A percentile compares a stretch with the other conserved stretches of the same genome.
Conservation (phyloP, 441 rosid genomes). For the Raphanus hybrid region DNA sequence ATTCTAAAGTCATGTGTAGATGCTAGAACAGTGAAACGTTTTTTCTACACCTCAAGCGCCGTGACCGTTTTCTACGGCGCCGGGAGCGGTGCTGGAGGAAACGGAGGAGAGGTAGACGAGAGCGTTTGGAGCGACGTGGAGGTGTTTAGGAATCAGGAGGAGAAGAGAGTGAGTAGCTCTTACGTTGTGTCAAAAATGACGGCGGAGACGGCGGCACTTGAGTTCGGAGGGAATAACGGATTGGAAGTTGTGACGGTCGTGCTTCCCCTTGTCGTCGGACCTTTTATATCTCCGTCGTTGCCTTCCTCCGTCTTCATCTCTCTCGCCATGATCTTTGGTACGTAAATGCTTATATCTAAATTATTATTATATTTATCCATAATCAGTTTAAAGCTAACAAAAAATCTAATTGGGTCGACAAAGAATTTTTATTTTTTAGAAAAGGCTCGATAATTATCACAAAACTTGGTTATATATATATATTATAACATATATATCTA, state of each 20-base stretch:
- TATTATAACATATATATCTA: background rate
- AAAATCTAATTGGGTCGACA: background rate
- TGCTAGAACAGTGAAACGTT: constrained; percentile 48
- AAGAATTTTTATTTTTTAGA: too few species aligned
- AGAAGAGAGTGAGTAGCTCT: constrained; percentile 30
- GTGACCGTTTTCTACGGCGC: constrained; percentile 43
- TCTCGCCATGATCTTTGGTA: constrained; percentile 48
- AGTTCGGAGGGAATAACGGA: constrained; percentile 48
- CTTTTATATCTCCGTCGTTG: constrained; percentile 53
- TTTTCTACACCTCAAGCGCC: constrained; percentile 56
- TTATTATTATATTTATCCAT: background rate
- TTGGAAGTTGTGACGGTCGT: constrained; percentile 54
- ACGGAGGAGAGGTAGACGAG: constrained; percentile 49
- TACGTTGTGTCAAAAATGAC: constrained; percentile 52
- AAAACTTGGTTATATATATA: background rate
- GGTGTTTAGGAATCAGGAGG: constrained; percentile 33
- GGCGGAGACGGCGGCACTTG: constrained; percentile 52
- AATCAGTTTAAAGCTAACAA: background rate
- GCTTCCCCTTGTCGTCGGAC: constrained; percentile 58
- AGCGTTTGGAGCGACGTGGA: constrained; percentile 60
- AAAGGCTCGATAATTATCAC: background rate
- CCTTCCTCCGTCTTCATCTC: constrained; percentile 49
- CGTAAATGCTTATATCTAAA: background rate
- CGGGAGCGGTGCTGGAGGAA: constrained; percentile 10
- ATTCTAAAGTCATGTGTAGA: constrained; percentile 46